Base-by-base conservation (phyloP, 2,329 filamentous ascomycete species). In the Ceratocystis albifundus region DNA sequence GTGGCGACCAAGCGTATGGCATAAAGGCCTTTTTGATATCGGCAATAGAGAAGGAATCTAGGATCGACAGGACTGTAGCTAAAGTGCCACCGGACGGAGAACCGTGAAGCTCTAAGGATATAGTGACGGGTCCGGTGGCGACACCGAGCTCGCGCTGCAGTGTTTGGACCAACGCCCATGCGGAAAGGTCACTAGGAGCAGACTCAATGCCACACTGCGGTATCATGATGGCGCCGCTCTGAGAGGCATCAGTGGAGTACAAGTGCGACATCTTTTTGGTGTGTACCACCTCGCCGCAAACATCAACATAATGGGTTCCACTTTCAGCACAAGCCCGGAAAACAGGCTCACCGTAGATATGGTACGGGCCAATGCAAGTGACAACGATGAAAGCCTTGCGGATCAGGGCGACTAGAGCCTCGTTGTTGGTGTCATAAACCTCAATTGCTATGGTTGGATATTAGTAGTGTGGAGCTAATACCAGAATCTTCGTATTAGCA, bases 61-160 rank as follows among this genome's bases (percentile, higher is more conserved):
- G 77, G 25, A 85, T 70, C 61, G 73, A 80, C 15, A 96, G 74
- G 3, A 85, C 77, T 0, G 90, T 91, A 44, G 83, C 80, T 3
- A 92, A 75, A 1, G 88, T 87, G 61, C 86, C 86, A n/a, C 85
- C 85, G 1, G 85, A 88, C 2, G 83, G 80, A 1, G 75, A 71
- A 30, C 76, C 73, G 77, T 72, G 74, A 20, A 81, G 75, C 67
- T 80, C 74, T 36, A 82, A 71, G 0, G 80, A 79, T 17, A 87
- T 73, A 1, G 80, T 78, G 17, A 85, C 81, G 67, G 86, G 81
- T 61, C 76, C 76, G 1, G 80, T 82, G 15, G 77, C 75, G 2
- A 78, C 77, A 20, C 77, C 76, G 25, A 85, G 73, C 65, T 80
- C 74, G 62, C 79, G 76, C 46, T 80, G 80, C 66, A 85, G 76